Conservation (phyloP, 345 rosid genomes). For the Tarenaya hassleriana region DNA sequence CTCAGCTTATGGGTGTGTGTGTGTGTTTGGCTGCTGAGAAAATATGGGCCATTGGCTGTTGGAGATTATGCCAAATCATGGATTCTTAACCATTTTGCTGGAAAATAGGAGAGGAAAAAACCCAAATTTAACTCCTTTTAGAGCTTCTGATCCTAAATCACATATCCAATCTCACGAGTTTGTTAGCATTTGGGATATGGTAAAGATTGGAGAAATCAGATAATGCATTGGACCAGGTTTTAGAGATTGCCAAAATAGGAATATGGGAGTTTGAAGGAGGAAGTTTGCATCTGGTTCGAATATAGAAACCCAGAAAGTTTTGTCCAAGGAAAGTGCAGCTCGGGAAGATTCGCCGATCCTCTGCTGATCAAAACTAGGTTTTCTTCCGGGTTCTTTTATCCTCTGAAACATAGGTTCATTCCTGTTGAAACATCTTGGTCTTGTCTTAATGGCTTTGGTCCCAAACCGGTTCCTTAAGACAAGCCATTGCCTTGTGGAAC, state of each 20-base stretch:
- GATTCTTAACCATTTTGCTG: constrained; percentile 21
- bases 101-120: not conserved
- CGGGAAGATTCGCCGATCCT: constrained; percentile 1
- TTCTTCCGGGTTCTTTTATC: constrained; percentile 14
- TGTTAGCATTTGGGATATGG: too few relatives aligned
- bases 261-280: too few relatives aligned
- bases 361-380: constrained; percentile 12
- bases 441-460: constrained; percentile 6
- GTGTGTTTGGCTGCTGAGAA: constrained; percentile 19
- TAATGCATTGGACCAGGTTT: not conserved
- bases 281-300: too few relatives aligned
- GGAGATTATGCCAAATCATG: constrained; percentile 10
- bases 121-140: constrained; percentile 1
- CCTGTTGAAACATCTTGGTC: not conserved
- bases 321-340: too few relatives aligned
- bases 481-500: constrained; percentile 3
- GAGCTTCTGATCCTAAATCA: too few relatives aligned
- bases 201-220: constrained; percentile 1
- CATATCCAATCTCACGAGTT: too few relatives aligned
- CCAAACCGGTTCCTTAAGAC: not conserved
- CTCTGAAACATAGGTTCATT: constrained; percentile 2
- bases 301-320: too few relatives aligned
- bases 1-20: too few relatives aligned
- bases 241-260: not conserved
- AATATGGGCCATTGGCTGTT: too few relatives aligned